Evolutionary conservation across 2,329 filamentous ascomycete genomes (phyloP).

Genomic region (Pseudogymnoascus sp.): DNA sequence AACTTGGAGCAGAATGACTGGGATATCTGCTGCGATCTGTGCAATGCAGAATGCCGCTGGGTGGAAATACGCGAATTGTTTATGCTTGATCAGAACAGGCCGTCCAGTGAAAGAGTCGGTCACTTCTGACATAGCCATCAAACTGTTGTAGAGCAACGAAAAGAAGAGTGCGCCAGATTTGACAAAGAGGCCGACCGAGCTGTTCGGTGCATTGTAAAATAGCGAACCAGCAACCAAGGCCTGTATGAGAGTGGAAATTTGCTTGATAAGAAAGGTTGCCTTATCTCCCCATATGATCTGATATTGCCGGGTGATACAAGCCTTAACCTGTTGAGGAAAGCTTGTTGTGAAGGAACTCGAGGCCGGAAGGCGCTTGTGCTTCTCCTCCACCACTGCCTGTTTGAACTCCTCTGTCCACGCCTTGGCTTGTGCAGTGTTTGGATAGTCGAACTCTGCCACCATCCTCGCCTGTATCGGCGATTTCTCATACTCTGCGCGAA

Average conservation of each 20-base stretch:
- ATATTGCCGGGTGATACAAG: slow-evolving; percentile 52
- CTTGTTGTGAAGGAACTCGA: no score
- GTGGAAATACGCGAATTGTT: slow-evolving; percentile 48
- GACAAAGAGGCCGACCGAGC: slow-evolving; percentile 52
- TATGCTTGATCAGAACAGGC: slow-evolving; percentile 51
- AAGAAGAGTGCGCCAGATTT: slow-evolving; percentile 60
- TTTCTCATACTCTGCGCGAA: slow-evolving; percentile 43
- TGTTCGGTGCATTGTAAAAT: slow-evolving; percentile 55
- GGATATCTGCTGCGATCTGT: slow-evolving; percentile 46
- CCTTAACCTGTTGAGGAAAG: slow-evolving; percentile 40
- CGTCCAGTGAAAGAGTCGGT: slow-evolving; percentile 55
- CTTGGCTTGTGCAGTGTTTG: slow-evolving; percentile 39
- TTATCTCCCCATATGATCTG: slow-evolving; percentile 59
- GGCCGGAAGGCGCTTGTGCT: slow-evolving; percentile 16
- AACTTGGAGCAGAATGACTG: slow-evolving; percentile 50
- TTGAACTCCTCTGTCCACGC: background rate
- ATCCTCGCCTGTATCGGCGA: slow-evolving; percentile 43
- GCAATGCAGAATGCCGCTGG: slow-evolving; percentile 52
- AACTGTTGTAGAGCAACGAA: slow-evolving; percentile 51
- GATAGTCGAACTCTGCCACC: slow-evolving; percentile 49
- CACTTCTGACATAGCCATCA: slow-evolving; percentile 59
- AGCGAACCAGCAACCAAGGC: slow-evolving; percentile 57
- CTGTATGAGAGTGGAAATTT: slow-evolving; percentile 47
- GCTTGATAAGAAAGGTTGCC: slow-evolving; percentile 54
- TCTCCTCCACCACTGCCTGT: slow-evolving; percentile 28